These are phyloP conservation scores for Puccinellia tenuiflora DNA, from an alignment of 176 grass and related monocot genomes.

Conservation along the genomic window DNA sequence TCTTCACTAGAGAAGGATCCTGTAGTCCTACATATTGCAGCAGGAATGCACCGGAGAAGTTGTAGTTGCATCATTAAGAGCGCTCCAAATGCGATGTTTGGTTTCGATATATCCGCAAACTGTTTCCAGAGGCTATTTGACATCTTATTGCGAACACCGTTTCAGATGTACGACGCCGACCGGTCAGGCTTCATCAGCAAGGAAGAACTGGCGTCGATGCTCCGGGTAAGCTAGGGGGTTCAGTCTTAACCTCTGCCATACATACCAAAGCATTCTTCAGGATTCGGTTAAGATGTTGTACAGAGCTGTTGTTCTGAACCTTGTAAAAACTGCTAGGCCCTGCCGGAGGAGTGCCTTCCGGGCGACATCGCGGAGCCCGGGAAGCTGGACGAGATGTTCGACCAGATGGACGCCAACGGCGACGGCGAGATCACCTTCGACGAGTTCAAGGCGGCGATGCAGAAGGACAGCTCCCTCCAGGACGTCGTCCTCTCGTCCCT, in stretches of 20 bases:
- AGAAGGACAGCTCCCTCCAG: constrained; percentile 62
- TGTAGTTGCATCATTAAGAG: no score
- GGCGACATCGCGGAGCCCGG: constrained; percentile 65
- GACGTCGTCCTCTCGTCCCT: constrained; percentile 63
- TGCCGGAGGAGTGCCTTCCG: constrained; percentile 64
- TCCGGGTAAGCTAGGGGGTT: constrained; percentile 36
- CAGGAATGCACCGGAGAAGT: no score
- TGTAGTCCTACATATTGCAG: no score
- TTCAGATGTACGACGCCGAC: constrained; percentile 67
- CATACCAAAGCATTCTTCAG: background rate
- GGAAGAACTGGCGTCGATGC: constrained; percentile 71
- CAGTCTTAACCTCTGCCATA: background rate
- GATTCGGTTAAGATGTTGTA: background rate
- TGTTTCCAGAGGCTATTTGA: no score
- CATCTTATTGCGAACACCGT: no score
- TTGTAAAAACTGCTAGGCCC: constrained; percentile 21
- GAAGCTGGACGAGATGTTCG: constrained; percentile 73
- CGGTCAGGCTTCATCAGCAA: constrained; percentile 74
- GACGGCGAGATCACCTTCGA: constrained; percentile 66
- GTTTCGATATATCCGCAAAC: background rate
- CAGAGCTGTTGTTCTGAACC: background rate
- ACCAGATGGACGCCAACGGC: constrained; percentile 57
- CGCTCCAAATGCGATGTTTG: background rate
- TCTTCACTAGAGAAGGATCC: background rate
- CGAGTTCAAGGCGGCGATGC: constrained; percentile 76